A percentile compares a stretch with the other conserved stretches of the same genome.
Conservation (phyloP, 768 basidiomycete species). For the Collybia sp. region DNA sequence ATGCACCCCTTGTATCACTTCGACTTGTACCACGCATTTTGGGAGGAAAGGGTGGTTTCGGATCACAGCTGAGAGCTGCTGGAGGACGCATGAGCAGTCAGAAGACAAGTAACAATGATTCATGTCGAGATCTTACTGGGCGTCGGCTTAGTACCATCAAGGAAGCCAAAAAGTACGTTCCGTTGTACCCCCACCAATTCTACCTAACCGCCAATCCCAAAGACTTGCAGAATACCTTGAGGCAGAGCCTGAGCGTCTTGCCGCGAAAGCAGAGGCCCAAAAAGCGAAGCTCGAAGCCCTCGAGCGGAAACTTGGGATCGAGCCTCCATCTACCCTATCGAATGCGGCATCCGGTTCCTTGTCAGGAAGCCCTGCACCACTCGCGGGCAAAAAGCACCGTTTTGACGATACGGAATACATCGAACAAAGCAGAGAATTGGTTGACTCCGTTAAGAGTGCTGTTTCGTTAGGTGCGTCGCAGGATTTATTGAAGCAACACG, state of each 20-base stretch:
- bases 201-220: conserved; percentile 2
- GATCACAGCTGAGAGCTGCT: conserved; percentile 92
- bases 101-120: conserved; percentile 93
- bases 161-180: conserved; percentile 84
- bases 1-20: conserved; percentile 47
- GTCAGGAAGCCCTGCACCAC: conserved; percentile 18
- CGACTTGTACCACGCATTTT: conserved; percentile 69
- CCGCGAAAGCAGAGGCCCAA: conserved; percentile 72
- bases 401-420: conserved; percentile 92
- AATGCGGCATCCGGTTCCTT: conserved; percentile 19
- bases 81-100: conserved; percentile 97
- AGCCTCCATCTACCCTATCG: conserved; percentile 17
- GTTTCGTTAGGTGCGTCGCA: conserved; percentile 67
- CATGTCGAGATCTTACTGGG: conserved; percentile 89
- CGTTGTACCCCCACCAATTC: not conserved
- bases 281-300: conserved; percentile 80
- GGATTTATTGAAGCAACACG: conserved; percentile 12
- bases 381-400: conserved; percentile 77
- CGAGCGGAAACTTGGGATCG: conserved; percentile 81
- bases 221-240: conserved; percentile 87
- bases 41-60: conserved; percentile 98
- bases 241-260: conserved; percentile 74
- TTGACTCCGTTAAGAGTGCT: conserved; percentile 87
- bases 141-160: conserved; percentile 90
- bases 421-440: conserved; percentile 87